Evolutionary conservation across 768 basidiomycete species (phyloP).

Genomic region (Suillus paluster): DNA sequence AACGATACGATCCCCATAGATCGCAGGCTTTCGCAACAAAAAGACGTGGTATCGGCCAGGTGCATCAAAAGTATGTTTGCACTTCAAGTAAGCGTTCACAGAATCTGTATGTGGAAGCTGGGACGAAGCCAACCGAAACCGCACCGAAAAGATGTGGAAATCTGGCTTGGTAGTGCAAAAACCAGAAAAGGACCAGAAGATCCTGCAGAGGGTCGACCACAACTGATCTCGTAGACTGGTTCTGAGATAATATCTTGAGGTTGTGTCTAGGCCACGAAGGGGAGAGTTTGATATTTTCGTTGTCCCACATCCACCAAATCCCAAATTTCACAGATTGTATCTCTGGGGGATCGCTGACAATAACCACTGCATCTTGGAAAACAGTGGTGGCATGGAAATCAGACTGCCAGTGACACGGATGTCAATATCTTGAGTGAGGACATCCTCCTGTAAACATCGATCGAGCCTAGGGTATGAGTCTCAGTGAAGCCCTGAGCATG

Average conservation of each 20-base stretch:
- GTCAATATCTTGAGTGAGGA: not conserved
- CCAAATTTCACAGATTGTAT: not conserved
- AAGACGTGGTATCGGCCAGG: not conserved
- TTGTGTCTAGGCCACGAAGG: not conserved
- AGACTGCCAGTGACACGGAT: not conserved
- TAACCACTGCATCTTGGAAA: not conserved
- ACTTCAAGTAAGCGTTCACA: not conserved
- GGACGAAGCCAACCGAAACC: not conserved
- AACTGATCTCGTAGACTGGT: too few species aligned
- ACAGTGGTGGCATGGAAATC: not conserved
- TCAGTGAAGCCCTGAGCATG: not conserved
- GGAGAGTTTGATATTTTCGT: not conserved
- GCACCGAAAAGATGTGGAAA: not conserved
- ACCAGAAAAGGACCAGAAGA: not conserved
- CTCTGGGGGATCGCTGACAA: not conserved
- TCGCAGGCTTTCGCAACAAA: not conserved
- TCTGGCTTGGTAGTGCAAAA: not conserved
- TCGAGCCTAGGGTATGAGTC: not conserved
- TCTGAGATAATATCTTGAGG: not conserved
- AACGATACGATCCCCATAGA: not conserved
- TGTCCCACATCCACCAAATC: slow-evolving; percentile 2
- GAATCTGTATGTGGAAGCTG: not conserved
- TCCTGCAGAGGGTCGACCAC: not conserved
- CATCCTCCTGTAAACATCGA: not conserved
- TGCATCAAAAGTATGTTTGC: not conserved